These are phyloP conservation scores for Nemania sp. DNA, from an alignment of 2,329 filamentous ascomycete genomes.

Conservation along the genomic window DNA sequence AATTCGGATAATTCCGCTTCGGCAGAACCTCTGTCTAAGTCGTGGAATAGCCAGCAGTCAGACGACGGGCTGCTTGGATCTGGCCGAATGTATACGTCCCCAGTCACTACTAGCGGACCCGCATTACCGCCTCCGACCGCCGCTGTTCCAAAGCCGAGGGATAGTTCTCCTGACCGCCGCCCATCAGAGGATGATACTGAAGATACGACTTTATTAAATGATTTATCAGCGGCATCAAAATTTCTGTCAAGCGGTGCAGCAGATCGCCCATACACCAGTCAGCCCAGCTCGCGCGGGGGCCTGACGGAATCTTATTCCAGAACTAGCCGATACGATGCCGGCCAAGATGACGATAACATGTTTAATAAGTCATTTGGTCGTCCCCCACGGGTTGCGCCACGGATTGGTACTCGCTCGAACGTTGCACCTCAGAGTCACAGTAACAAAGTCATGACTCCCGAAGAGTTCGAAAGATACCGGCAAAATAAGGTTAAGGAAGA, in stretches of 20 bases:
- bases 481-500: constrained; percentile 71
- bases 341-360: constrained; percentile 56
- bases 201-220: constrained; percentile 55
- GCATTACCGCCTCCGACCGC: constrained; percentile 37
- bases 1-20: constrained; percentile 50
- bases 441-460: constrained; percentile 83
- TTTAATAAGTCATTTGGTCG: constrained; percentile 54
- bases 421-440: constrained; percentile 58
- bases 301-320: constrained; percentile 40
- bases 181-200: constrained; percentile 51
- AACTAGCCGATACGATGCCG: constrained; percentile 38
- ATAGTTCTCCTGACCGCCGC: constrained; percentile 36
- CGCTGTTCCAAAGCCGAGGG: constrained; percentile 27
- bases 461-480: constrained; percentile 81
- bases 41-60: constrained; percentile 56
- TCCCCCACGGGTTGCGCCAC: constrained; percentile 43
- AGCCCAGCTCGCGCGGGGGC: constrained; percentile 31
- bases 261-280: constrained; percentile 16
- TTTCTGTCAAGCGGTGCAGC: constrained; percentile 43
- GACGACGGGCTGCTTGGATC: constrained; percentile 52
- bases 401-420: constrained; percentile 40
- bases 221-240: constrained; percentile 54
- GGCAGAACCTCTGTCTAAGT: constrained; percentile 53
- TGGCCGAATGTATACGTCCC: constrained; percentile 41
- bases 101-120: constrained; percentile 40